Evolutionary conservation across 2,329 filamentous ascomycete genomes (phyloP), one percentile per base, ranked within the genome.

Genomic region (Penicillium sp.): DNA sequence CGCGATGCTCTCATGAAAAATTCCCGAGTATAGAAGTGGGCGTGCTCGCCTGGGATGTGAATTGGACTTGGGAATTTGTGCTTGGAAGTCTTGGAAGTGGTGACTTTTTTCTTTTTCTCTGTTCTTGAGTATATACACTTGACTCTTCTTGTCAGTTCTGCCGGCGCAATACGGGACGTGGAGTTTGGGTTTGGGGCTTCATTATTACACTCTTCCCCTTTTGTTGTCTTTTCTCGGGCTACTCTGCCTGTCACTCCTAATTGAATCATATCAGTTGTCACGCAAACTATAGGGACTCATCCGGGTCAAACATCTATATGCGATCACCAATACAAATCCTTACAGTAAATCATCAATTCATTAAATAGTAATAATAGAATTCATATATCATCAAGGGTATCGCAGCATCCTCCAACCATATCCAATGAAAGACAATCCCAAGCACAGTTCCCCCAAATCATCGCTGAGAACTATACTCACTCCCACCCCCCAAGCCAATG

Each of bases 401-500:
- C 56, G 45, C 33, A 29, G n/a, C 33, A 25, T 25, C 19, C 19
- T 22, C 22, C 4, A 25, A 25, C 3, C 22, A 25, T 22, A n/a
- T n/a, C n/a, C n/a, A n/a, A n/a, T n/a, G n/a, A n/a, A n/a, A n/a
- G n/a, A n/a, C n/a, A n/a, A n/a, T n/a, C n/a, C n/a, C n/a, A n/a
- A n/a, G n/a, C n/a, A n/a, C n/a, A n/a, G 9, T 44, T 9, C 16
- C 10, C 9, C 11, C 36, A 9, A 37, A 49, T 44, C 43, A 54
- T 39, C 56, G 54, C 12, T 49, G 46, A 54, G 50, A 54, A 19
- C 53, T 53, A 50, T 55, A 41, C 40, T 57, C 47, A 56, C 55
- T 58, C 46, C 67, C 68, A 51, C 66, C 69, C 16, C 64, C 72
- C 69, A 72, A 38, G 64, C 62, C 53, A 60, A 46, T 43, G 73